phyloP scores from a whole-genome alignment of 768 basidiomycete species.

The Suillus clintonianus region DNA sequence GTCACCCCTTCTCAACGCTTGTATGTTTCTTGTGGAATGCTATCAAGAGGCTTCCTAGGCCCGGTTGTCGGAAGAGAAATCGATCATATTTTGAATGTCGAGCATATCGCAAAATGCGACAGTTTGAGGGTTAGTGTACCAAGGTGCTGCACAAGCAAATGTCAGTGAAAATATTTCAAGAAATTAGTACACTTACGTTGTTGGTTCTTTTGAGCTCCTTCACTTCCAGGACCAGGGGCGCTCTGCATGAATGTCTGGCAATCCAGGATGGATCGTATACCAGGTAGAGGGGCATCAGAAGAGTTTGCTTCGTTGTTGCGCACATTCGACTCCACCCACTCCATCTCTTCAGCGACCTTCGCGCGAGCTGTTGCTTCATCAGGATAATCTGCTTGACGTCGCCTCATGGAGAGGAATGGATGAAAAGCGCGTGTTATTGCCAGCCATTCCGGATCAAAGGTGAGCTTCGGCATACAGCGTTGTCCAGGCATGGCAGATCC shows the following conservation, averaged over 20 bases:
- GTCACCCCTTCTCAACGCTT: not conserved
- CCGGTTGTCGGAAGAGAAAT: constrained; percentile 22
- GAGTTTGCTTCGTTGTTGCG: constrained; percentile 22
- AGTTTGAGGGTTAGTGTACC: constrained; percentile 90
- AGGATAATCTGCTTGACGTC: constrained; percentile 59
- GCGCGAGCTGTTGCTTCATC: constrained; percentile 47
- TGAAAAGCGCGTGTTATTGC: constrained; percentile 89
- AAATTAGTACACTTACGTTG: constrained; percentile 34
- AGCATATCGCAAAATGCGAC: constrained; percentile 82
- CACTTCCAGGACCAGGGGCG: constrained; percentile 52
- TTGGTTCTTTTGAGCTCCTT: constrained; percentile 40
- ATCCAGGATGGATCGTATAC: constrained; percentile 44
- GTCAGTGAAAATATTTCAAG: not conserved
- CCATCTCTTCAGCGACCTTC: constrained; percentile 58
- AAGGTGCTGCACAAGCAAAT: constrained; percentile 51
- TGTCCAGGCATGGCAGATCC: constrained; percentile 10
- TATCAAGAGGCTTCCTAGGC: not conserved
- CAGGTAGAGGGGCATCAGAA: constrained; percentile 12
- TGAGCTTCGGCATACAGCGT: constrained; percentile 40
- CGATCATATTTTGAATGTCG: constrained; percentile 73
- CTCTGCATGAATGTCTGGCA: constrained; percentile 72
- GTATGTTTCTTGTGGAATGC: not conserved
- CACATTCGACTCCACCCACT: constrained; percentile 70
- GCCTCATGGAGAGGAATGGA: constrained; percentile 64
- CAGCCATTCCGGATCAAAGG: constrained; percentile 91